Evolutionary conservation across 208 protist species (phyloP), one percentile per base, ranked within the genome.

Genomic region (Crithidia mellificae): DNA sequence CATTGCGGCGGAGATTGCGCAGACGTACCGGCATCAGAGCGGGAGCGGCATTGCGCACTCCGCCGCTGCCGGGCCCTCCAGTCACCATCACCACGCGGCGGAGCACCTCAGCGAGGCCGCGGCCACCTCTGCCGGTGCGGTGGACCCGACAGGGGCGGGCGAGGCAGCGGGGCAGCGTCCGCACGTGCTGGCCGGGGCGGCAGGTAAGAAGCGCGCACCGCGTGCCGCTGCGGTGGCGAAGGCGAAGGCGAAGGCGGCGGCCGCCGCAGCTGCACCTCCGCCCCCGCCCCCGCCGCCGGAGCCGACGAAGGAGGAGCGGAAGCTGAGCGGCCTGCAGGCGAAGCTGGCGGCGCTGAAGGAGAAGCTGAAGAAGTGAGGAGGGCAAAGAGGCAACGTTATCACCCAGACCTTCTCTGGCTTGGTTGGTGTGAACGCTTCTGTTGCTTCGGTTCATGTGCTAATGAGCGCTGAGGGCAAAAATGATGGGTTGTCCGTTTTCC

Each of bases 321-420:
- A 96, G 68, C 79, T 96, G 17, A 84, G 72, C 19, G 88, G 86
- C 9, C 74, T 96, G 38, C 87, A 96, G 72, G 87, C 90, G n/a
- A 90, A 88, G 58, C 64, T 96, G 8, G 78, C 77, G 5, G 85
- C 86, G 8, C 78, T 96, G 22, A 84, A 88, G 57, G 80, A 83
- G 24, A 96, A 93, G 68, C 85, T 96, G 70, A 82, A 90, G 39
- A 88, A 87, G 67, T 78, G 39, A 66, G 34, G 59, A 50, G 24
- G 17, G 29, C 22, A 36, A 29, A 27, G 50, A 7, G 8, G 36
- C 43, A 22, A 17, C 22, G 20, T 6, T 4, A 4, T 11, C 27
- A 14, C 5, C 14, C 11, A 6, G 11, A 8, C n/a, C 22, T 29
- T 52, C 20, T 12, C 20, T 7, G 14, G 22, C 6, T 55, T 6